These are phyloP conservation scores for Fusarium redolens DNA, from an alignment of 2,329 filamentous ascomycete genomes.

Conservation along the genomic window DNA sequence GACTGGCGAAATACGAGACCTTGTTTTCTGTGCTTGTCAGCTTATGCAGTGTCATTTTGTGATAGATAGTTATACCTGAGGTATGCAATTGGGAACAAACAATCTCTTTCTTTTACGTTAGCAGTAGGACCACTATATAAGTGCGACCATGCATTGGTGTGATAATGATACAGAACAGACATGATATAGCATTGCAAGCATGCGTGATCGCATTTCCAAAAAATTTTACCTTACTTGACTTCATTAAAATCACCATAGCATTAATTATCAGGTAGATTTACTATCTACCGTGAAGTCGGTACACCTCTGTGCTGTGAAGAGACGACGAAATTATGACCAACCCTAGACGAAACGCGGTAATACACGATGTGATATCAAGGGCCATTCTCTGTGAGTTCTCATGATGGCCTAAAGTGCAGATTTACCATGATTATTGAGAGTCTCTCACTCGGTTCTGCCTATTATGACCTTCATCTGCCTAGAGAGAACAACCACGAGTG, in stretches of 20 bases:
- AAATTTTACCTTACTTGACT: accelerated
- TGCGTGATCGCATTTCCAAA: no score
- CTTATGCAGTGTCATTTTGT: not conserved
- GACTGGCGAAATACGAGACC: not conserved
- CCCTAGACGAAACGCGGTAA: not conserved
- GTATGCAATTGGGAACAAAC: not conserved
- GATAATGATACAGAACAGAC: not conserved
- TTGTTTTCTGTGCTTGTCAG: not conserved
- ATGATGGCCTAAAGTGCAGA: not conserved
- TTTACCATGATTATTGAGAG: not conserved
- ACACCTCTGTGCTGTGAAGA: no score
- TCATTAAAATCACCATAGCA: not conserved
- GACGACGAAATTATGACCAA: not conserved
- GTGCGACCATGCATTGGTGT: not conserved
- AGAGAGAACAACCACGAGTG: accelerated
- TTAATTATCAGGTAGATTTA: not conserved
- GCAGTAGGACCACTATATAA: no score
- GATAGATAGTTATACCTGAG: not conserved
- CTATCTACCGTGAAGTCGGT: no score
- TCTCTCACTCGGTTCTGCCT: not conserved
- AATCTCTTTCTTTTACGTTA: no score
- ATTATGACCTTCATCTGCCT: not conserved
- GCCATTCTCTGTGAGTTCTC: not conserved
- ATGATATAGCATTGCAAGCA: not conserved
- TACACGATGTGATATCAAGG: not conserved